A percentile compares a stretch with the other conserved stretches of the same genome.
Evolutionary conservation across 441 rosid species (phyloP).

Genomic region (Aleurites moluccanus): DNA sequence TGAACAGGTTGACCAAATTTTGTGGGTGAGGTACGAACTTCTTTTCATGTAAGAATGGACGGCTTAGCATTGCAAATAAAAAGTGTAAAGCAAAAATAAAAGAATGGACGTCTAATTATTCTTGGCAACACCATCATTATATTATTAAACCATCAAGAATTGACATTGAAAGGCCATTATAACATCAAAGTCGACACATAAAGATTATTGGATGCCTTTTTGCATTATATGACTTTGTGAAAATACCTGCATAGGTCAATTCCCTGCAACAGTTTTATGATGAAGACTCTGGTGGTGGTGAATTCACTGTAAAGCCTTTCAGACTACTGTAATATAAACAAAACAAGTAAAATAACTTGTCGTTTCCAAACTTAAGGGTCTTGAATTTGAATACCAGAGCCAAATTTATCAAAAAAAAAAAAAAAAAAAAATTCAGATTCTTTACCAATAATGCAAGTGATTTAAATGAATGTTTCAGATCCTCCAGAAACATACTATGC

Average conservation of each 20-base stretch:
- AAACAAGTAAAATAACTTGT: not conserved
- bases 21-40: not conserved
- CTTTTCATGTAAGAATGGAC: constrained; percentile 1
- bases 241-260: not conserved
- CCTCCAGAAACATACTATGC: not conserved
- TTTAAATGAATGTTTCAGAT: not conserved
- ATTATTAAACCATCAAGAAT: not conserved
- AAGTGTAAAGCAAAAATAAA: not conserved
- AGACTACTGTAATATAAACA: not conserved
- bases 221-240: not conserved
- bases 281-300: not conserved
- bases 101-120: constrained; percentile 7
- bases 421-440: too few species aligned
- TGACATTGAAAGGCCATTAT: not conserved
- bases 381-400: too few species aligned
- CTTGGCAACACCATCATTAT: not conserved
- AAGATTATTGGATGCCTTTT: not conserved
- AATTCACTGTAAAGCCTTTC: not conserved
- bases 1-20: constrained; percentile 5
- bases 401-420: too few species aligned
- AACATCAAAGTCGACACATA: not conserved
- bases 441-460: not conserved
- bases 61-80: not conserved
- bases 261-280: not conserved
- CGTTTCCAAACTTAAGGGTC: too few species aligned